phyloP scores from a whole-genome alignment of 1,284 basidiomycete genomes.

The Marasmius fiardii region DNA sequence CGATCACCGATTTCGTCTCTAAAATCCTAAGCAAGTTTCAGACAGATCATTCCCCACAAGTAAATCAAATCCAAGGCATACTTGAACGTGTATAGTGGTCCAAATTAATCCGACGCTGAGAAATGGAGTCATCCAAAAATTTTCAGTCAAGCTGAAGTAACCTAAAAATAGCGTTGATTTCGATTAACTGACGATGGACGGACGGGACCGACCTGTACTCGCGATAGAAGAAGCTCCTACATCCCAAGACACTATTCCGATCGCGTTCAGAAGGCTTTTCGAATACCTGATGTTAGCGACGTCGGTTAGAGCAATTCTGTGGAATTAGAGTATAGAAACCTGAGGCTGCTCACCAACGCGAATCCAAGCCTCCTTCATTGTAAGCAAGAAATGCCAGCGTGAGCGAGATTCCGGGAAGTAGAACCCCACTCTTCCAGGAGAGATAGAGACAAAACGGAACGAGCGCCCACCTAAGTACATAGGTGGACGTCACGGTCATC shows the following conservation, averaged over 20 bases:
- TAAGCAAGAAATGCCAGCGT: conserved; percentile 27
- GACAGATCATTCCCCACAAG: conserved; percentile 26
- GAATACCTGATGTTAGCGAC: conserved; percentile 13
- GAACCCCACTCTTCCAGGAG: conserved; percentile 25
- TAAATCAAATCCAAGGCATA: conserved; percentile 18
- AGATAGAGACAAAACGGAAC: conserved; percentile 26
- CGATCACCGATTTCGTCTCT: conserved; percentile 37
- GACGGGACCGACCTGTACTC: conserved; percentile 19
- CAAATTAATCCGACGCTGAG: conserved; percentile 11
- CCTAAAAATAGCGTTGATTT: conserved; percentile 21
- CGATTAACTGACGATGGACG: conserved; percentile 12
- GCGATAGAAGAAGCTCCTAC: conserved; percentile 25
- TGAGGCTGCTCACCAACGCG: conserved; percentile 22
- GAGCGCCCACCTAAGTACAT: conserved; percentile 31
- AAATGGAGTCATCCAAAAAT: conserved; percentile 24
- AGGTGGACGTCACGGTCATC: conserved; percentile 30
- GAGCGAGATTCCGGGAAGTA: conserved; percentile 25
- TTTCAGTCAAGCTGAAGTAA: conserved; percentile 12
- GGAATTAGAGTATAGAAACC: no score
- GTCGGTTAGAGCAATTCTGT: not conserved
- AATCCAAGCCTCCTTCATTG: conserved; percentile 30
- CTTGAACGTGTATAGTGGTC: conserved; percentile 14
- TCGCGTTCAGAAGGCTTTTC: conserved; percentile 32
- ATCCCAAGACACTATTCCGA: conserved; percentile 27
- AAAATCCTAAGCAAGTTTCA: conserved; percentile 36